Base-by-base conservation (phyloP, 768 basidiomycete species). In the Inosperma sp. region DNA sequence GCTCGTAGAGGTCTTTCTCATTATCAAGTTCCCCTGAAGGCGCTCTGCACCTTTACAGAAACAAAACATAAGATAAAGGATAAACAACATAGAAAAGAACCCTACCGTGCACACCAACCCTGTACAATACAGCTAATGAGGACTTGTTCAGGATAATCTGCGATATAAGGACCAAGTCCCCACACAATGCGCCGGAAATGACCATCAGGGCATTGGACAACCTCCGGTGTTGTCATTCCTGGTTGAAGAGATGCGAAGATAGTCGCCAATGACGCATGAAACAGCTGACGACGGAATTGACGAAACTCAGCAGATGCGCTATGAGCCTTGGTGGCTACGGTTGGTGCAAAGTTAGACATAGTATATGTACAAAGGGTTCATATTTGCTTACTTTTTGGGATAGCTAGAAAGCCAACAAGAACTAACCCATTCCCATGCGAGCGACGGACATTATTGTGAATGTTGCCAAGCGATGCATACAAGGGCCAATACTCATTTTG, bases 141-240 rank as follows among this genome's bases (percentile, higher is more conserved):
- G 5, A 57, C 62, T 48, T 72, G 68, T 48, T 73, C 68, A 0
- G 71, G 71, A 42, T 74, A 73, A 48, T 74, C 67, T 0, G 68
- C 68, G 50, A 74, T 72, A 25, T 69, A 71, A 3, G 67, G 64
- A 2, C 65, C 68, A 3, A 74, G 45, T 1, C 60, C 62, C 55
- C 64, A 73, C 4, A 70, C 59, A 8, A 52, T 59, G 3, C 59
- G 46, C 3, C 55, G 55, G 39, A 52, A 70, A 42, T 69, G 61
- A 0, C 70, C 65, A 59, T 73, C 69, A 1, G n/a, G n/a, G n/a
- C n/a, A n/a, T n/a, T n/a, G n/a, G n/a, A n/a, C n/a, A n/a, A n/a
- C n/a, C n/a, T n/a, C n/a, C n/a, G n/a, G n/a, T n/a, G n/a, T n/a
- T n/a, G n/a, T n/a, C n/a, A n/a, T n/a, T n/a, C n/a, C n/a, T 0